Percentiles rank a stretch among this genome's conserved stretches.
Conservation (phyloP, 148 eudicot species). For the Gaultheria prostrata region DNA sequence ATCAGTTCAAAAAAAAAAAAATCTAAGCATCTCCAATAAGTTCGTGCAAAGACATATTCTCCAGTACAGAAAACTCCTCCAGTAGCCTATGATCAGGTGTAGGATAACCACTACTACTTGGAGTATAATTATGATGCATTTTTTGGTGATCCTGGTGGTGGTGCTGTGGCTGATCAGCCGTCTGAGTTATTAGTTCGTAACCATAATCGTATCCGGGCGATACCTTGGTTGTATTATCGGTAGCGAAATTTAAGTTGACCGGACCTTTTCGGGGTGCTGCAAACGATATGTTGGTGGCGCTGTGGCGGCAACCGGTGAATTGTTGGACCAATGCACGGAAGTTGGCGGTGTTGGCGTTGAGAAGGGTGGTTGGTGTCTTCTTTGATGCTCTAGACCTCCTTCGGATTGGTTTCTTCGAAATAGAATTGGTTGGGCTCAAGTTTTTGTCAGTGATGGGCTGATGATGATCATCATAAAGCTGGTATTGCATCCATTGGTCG, state of each 20-base stretch:
- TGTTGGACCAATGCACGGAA: slow-evolving; percentile 53
- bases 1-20: too few species aligned
- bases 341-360: slow-evolving; percentile 37
- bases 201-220: too few species aligned
- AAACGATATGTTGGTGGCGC: neutral
- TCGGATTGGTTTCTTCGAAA: slow-evolving; percentile 19
- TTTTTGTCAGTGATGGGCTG: neutral
- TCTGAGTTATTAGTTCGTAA: too few species aligned
- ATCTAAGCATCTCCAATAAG: too few species aligned
- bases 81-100: too few species aligned
- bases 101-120: too few species aligned
- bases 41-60: too few species aligned
- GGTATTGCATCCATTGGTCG: neutral
- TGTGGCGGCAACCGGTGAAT: slow-evolving; percentile 37
- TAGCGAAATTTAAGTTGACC: slow-evolving; percentile 32
- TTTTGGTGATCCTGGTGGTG: too few species aligned
- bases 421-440: neutral
- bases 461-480: neutral
- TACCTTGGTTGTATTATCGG: too few species aligned
- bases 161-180: too few species aligned
- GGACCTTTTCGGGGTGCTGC: slow-evolving; percentile 30
- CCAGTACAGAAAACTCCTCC: too few species aligned
- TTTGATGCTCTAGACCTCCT: slow-evolving; percentile 40
- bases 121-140: too few species aligned
- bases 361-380: slow-evolving; percentile 37